Conservation (phyloP, 2,329 filamentous ascomycete genomes). For the Talaromyces sp. region DNA sequence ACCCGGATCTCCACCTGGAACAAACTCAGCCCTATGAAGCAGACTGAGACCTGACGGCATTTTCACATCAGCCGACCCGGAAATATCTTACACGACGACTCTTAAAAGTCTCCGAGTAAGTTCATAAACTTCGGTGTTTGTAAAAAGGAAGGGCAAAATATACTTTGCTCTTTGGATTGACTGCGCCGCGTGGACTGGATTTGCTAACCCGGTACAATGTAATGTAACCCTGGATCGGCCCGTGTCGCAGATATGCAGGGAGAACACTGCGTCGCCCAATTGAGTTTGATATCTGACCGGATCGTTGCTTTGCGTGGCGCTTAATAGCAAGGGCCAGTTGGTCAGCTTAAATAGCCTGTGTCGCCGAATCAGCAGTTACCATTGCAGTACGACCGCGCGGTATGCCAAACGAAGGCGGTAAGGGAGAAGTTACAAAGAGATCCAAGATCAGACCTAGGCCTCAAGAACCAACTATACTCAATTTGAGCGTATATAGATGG, state of each 20-base stretch:
- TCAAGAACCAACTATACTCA: not conserved
- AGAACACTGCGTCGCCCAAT: not conserved
- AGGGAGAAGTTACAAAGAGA: not conserved
- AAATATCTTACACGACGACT: not conserved
- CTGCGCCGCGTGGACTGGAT: not conserved
- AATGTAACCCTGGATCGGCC: not conserved
- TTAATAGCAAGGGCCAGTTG: not conserved
- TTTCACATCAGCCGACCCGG: constrained; percentile 5
- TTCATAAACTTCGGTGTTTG: not conserved
- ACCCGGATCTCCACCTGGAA: not conserved
- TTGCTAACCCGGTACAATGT: not conserved
- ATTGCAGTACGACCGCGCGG: not conserved
- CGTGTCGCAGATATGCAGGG: not conserved
- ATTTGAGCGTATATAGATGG: no score
- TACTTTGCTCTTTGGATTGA: not conserved
- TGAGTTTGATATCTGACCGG: not conserved
- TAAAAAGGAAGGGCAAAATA: not conserved
- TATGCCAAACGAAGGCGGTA: not conserved
- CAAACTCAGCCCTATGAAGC: constrained; percentile 10
- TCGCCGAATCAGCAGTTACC: not conserved
- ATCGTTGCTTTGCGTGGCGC: not conserved
- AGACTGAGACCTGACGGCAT: constrained; percentile 18
- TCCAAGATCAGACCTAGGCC: not conserved
- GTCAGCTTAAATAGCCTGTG: not conserved
- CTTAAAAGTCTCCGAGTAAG: not conserved